Percentiles rank a stretch among this genome's conserved stretches.
Evolutionary conservation across 306 rosid genomes (phyloP).

Genomic region (Medicago lupulina): DNA sequence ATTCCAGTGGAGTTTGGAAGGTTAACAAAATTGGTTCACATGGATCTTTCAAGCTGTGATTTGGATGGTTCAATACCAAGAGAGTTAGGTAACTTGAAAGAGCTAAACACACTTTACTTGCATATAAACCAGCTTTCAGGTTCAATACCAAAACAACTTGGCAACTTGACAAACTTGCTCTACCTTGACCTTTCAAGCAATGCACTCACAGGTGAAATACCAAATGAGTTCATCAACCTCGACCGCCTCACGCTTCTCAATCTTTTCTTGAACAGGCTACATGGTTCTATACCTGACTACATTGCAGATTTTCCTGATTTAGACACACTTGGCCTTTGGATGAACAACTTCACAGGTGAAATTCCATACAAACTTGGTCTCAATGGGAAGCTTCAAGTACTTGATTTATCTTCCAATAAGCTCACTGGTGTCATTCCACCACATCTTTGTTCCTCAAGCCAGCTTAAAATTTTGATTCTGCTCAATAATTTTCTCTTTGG

Average conservation of each 20-base stretch:
- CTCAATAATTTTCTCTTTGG: slow-evolving; percentile 83
- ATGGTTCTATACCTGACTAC: slow-evolving; percentile 84
- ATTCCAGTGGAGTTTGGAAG: slow-evolving; percentile 76
- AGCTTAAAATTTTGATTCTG: slow-evolving; percentile 70
- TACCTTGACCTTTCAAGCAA: slow-evolving; percentile 80
- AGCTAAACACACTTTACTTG: slow-evolving; percentile 70
- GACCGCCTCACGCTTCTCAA: slow-evolving; percentile 70
- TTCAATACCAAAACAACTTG: slow-evolving; percentile 72
- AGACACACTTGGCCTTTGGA: slow-evolving; percentile 73
- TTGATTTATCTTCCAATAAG: slow-evolving; percentile 90
- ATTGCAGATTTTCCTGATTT: slow-evolving; percentile 67
- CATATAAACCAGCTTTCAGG: slow-evolving; percentile 74
- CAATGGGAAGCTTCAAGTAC: slow-evolving; percentile 65
- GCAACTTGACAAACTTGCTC: slow-evolving; percentile 64
- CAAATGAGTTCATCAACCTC: slow-evolving; percentile 69
- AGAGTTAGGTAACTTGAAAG: slow-evolving; percentile 72
- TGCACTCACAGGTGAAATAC: slow-evolving; percentile 82
- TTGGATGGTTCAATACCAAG: slow-evolving; percentile 74
- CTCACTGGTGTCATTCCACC: slow-evolving; percentile 84
- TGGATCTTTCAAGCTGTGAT: slow-evolving; percentile 75
- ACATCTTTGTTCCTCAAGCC: slow-evolving; percentile 65
- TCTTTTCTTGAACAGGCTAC: slow-evolving; percentile 80
- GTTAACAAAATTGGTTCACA: slow-evolving; percentile 61
- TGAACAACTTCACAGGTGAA: slow-evolving; percentile 87
- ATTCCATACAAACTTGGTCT: slow-evolving; percentile 78